phyloP scores from a whole-genome alignment of 768 basidiomycete species.

The Agrocybe pediades region DNA sequence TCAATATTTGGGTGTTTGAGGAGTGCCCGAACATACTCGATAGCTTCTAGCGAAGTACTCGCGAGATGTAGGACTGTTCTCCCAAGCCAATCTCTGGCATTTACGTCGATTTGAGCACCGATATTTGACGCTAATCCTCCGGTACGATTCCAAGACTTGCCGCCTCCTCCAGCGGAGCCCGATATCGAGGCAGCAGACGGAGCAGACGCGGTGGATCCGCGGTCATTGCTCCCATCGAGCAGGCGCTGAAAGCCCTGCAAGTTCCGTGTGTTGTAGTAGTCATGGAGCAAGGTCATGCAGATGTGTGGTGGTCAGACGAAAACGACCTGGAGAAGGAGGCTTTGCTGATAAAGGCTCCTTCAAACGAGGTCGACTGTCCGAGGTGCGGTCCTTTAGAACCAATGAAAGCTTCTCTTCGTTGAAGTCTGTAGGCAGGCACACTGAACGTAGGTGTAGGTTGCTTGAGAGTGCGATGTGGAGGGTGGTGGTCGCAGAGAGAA shows the following conservation, averaged over 20 bases:
- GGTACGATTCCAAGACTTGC: slow-evolving; percentile 59
- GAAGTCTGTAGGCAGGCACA: not conserved
- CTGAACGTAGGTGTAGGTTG: not conserved
- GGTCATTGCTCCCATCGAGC: slow-evolving; percentile 51
- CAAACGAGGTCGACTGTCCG: slow-evolving; percentile 17
- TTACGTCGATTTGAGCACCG: slow-evolving; percentile 51
- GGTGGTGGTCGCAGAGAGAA: not conserved
- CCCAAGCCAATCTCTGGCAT: slow-evolving; percentile 71
- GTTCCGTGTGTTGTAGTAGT: slow-evolving; percentile 67
- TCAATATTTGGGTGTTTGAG: slow-evolving; percentile 76
- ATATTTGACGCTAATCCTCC: slow-evolving; percentile 39
- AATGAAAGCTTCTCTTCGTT: not conserved
- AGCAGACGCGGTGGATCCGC: slow-evolving; percentile 26
- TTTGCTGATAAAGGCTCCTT: slow-evolving; percentile 23
- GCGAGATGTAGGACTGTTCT: slow-evolving; percentile 83
- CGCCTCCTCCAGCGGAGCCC: slow-evolving; percentile 35
- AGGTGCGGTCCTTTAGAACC: slow-evolving; percentile 6
- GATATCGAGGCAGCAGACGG: slow-evolving; percentile 34
- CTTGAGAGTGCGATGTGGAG: not conserved
- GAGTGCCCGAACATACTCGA: slow-evolving; percentile 79
- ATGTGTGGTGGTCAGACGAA: slow-evolving; percentile 29
- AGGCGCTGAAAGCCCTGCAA: slow-evolving; percentile 78
- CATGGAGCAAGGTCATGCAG: slow-evolving; percentile 85
- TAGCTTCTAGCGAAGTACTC: slow-evolving; percentile 62
- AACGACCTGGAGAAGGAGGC: slow-evolving; percentile 37